Percentiles rank a stretch among this genome's conserved stretches.
Evolutionary conservation across 805 yeast species (phyloP).

Genomic region (Wickerhamomyces hampshirensis): DNA sequence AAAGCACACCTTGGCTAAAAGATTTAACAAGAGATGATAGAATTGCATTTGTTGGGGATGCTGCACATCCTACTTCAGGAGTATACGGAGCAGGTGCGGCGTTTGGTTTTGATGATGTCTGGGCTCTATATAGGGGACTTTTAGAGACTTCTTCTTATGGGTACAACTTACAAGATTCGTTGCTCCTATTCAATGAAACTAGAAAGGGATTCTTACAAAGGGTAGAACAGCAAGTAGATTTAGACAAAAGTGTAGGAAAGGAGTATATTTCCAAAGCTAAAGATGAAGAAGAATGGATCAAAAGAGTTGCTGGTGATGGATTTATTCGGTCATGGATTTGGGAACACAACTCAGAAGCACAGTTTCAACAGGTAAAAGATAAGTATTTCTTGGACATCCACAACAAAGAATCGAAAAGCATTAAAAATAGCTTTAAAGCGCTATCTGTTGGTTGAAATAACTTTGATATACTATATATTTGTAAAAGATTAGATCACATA

Average conservation of each 20-base stretch:
- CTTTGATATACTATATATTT: too few species aligned
- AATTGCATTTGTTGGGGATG: conserved; percentile 15
- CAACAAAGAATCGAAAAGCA: too few species aligned
- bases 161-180: conserved; percentile 7
- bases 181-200: conserved; percentile 9
- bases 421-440: too few species aligned
- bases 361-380: conserved; percentile 6
- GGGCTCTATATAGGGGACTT: conserved; percentile 9
- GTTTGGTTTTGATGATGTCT: conserved; percentile 15
- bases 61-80: conserved; percentile 18
- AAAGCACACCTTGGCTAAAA: conserved; percentile 14
- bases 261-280: conserved; percentile 4
- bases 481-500: too few species aligned
- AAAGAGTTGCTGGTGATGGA: not conserved
- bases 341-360: conserved; percentile 6
- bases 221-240: conserved; percentile 10
- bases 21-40: conserved; percentile 4
- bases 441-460: too few species aligned
- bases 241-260: conserved; percentile 2
- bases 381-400: conserved; percentile 8
- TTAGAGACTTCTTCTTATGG: conserved; percentile 1
- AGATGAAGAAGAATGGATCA: conserved; percentile 11
- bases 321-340: conserved; percentile 9
- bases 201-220: conserved; percentile 6
- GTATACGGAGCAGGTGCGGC: conserved; percentile 17